Evolutionary conservation across 2,329 filamentous ascomycete genomes (phyloP), one percentile per base, ranked within the genome.

Genomic region (Coleophoma eucalyptorum): DNA sequence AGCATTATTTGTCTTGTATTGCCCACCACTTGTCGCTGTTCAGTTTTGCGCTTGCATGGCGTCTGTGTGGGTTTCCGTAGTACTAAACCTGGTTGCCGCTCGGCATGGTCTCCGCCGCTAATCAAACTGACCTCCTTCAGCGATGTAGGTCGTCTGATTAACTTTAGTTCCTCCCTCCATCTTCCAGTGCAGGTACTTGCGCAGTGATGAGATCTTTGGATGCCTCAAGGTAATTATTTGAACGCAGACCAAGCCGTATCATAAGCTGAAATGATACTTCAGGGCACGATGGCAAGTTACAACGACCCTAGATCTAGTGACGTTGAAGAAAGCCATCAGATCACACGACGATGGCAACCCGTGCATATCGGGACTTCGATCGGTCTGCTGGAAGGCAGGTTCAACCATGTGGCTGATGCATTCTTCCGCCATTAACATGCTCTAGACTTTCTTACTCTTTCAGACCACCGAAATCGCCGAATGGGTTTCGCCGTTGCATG

Each of bases 351-450:
- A 78, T 15, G 68, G 68, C 11, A 87, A 79, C 61, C 83, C 86
- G 45, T 90, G 87, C 65, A 72, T 84, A 48, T 75, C 83, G 43
- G 90, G 90, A 13, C 81, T 91, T 57, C 84, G 92, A 50, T 97
- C 93, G 3, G 79, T 95, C 35, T 96, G 88, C 69, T 97, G 93
- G 93, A 97, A 96, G 82, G 89, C 87, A 65, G 61, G 54, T 55
- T 4, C 37, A 50, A 20, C 12, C 43, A 20, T 11, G 44, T 48
- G 43, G 33, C 32, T 37, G 41, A 32, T 33, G 33, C n/a, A 34
- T 49, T 21, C 40, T n/a, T 48, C 21, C 20, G 46, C 11, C 31
- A 41, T 52, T 48, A 54, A 53, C 50, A 45, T 42, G 34, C 12
- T 16, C 46, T 59, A 93, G 89, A 81, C 82, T 35, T 96, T 97